Percentiles rank a stretch among this genome's conserved stretches.
phyloP scores from a whole-genome alignment of 495 filamentous ascomycete species.

The Xylaria flabelliformis region DNA sequence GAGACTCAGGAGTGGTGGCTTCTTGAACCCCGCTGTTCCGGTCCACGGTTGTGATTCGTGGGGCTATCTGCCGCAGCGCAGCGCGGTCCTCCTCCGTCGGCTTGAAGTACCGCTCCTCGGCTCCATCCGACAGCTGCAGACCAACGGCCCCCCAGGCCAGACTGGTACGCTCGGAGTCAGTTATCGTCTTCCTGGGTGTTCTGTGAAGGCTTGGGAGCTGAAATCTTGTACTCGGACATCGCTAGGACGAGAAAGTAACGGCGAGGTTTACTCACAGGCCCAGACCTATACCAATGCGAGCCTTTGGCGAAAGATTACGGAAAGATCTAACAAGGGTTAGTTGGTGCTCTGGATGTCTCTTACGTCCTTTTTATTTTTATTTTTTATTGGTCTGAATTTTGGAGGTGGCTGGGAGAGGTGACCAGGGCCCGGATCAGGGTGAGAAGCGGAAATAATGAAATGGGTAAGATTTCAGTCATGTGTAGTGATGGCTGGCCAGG shows the following conservation, averaged over 20 bases:
- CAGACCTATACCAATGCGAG: constrained; percentile 48
- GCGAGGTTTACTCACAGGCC: constrained; percentile 33
- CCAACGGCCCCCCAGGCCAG: constrained; percentile 53
- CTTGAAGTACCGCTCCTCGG: constrained; percentile 49
- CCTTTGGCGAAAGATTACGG: constrained; percentile 45
- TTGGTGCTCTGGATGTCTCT: background rate
- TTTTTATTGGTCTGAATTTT: background rate
- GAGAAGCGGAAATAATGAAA: constrained; percentile 6
- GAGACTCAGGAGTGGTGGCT: background rate
- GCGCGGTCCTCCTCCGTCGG: constrained; percentile 54
- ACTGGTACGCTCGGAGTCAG: background rate
- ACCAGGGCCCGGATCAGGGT: background rate
- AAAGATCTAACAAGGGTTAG: constrained; percentile 38
- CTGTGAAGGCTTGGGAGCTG: background rate
- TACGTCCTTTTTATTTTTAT: constrained; percentile 16
- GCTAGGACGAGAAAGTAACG: background rate
- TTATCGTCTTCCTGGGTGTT: background rate
- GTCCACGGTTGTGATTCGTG: constrained; percentile 49
- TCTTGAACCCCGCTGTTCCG: constrained; percentile 19
- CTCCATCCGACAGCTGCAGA: constrained; percentile 47
- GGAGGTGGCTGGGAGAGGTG: constrained; percentile 4
- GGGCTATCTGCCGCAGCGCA: constrained; percentile 44
- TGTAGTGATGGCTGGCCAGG: background rate
- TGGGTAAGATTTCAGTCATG: constrained; percentile 17
- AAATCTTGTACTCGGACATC: background rate